A percentile compares a stretch with the other conserved stretches of the same genome.
Conservation (phyloP, 352 stramenopile species). For the Elongisporangium anandrum region DNA sequence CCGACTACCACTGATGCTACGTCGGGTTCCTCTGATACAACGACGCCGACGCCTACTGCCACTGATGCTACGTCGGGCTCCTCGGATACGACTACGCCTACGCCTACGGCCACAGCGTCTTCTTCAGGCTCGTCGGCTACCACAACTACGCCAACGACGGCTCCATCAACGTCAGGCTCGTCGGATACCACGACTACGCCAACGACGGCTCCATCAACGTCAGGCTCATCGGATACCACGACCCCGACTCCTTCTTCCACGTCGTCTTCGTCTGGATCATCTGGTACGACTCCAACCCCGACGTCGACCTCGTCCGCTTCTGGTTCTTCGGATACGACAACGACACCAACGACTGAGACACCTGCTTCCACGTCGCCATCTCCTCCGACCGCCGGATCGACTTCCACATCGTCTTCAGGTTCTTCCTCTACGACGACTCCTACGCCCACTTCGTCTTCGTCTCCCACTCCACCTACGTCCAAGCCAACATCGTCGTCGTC, state of each 20-base stretch:
- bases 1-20: too few relatives aligned
- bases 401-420: not conserved
- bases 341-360: not conserved
- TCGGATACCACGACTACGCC: not conserved
- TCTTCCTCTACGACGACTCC: not conserved
- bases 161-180: not conserved
- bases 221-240: not conserved
- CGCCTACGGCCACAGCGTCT: not conserved
- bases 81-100: not conserved
- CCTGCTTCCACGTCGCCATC: not conserved
- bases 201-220: not conserved
- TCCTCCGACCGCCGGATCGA: not conserved
- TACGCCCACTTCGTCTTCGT: not conserved
- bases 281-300: not conserved
- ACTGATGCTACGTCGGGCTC: too few relatives aligned
- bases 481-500: not conserved
- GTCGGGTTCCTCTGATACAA: too few relatives aligned
- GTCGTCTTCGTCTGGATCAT: not conserved
- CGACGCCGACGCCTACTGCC: too few relatives aligned
- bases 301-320: not conserved
- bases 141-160: too few relatives aligned
- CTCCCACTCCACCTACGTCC: not conserved
- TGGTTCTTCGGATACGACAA: not conserved
- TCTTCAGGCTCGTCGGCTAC: not conserved
- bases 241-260: not conserved